phyloP scores from a whole-genome alignment of 768 basidiomycete genomes.

The Auricularia sp. region DNA sequence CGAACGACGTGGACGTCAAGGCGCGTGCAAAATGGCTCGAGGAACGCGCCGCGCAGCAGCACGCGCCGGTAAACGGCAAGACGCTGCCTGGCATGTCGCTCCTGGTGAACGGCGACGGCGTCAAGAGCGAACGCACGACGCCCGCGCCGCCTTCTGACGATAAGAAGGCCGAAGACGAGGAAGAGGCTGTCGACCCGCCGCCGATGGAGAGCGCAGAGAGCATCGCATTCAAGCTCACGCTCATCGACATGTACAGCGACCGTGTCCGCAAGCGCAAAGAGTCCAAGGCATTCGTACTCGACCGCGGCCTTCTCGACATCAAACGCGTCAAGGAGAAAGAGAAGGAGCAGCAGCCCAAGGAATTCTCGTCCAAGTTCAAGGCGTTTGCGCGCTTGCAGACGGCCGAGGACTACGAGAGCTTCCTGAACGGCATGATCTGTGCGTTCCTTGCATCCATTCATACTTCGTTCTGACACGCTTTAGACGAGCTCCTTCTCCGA shows the following conservation, averaged over 20 bases:
- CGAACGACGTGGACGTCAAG: constrained; percentile 63
- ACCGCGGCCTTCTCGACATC: constrained; percentile 83
- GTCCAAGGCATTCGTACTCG: constrained; percentile 82
- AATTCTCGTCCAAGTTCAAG: constrained; percentile 78
- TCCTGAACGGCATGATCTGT: constrained; percentile 87
- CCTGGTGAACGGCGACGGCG: constrained; percentile 18
- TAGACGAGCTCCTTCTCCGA: constrained; percentile 81
- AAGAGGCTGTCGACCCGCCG: constrained; percentile 60
- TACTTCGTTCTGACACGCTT: background rate
- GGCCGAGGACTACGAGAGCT: constrained; percentile 80
- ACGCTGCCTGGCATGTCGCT: constrained; percentile 18
- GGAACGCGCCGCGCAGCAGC: constrained; percentile 21
- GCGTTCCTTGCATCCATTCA: constrained; percentile 19
- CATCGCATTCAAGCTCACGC: constrained; percentile 73
- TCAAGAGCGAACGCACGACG: constrained; percentile 27
- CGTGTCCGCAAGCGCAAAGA: constrained; percentile 78
- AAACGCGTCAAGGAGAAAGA: constrained; percentile 91
- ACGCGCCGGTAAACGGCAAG: constrained; percentile 16
- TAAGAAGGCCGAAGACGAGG: constrained; percentile 36
- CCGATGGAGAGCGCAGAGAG: constrained; percentile 80
- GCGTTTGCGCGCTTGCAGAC: constrained; percentile 88
- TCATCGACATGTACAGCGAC: constrained; percentile 86
- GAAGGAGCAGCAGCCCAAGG: constrained; percentile 80
- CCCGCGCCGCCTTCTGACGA: constrained; percentile 16
- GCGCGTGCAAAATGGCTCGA: constrained; percentile 34